Conservation (phyloP, 768 basidiomycete genomes). For the Mycena albidolilacea region DNA sequence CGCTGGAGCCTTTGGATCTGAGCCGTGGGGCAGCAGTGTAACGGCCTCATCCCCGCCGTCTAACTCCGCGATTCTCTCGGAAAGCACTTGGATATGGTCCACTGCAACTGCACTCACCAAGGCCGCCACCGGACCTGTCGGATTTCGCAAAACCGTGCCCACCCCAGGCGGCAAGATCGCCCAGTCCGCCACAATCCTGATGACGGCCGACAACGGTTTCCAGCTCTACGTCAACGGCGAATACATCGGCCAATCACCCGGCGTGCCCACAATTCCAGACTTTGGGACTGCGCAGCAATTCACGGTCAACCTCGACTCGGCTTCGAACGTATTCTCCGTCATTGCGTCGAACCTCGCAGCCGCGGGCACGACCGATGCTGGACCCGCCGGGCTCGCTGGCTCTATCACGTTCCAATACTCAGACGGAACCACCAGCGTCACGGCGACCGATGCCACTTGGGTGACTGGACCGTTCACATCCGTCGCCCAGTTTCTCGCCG, state of each 20-base stretch:
- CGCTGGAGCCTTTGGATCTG: conserved; percentile 13
- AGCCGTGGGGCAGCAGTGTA: conserved; percentile 27
- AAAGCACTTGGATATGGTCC: conserved; percentile 30
- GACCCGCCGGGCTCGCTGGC: conserved; percentile 23
- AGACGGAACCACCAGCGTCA: conserved; percentile 15
- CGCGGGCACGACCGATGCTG: background rate
- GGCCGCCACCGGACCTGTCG: conserved; percentile 24
- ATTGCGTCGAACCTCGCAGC: conserved; percentile 16
- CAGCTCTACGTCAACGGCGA: conserved; percentile 25
- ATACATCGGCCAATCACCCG: conserved; percentile 14
- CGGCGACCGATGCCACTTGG: conserved; percentile 24
- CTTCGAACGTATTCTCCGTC: conserved; percentile 20
- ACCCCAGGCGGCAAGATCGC: conserved; percentile 29
- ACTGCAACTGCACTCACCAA: conserved; percentile 6
- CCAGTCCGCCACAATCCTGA: conserved; percentile 11
- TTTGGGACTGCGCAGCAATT: conserved; percentile 16
- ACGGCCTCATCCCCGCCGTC: background rate
- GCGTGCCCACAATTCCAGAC: background rate
- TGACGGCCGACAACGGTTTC: conserved; percentile 32
- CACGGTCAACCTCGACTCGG: conserved; percentile 9
- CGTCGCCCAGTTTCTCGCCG: conserved; percentile 6
- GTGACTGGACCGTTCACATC: conserved; percentile 12
- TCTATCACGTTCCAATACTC: conserved; percentile 13
- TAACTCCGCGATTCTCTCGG: conserved; percentile 5
- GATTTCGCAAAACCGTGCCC: conserved; percentile 33